A percentile compares a stretch with the other conserved stretches of the same genome.
phyloP scores from a whole-genome alignment of 352 stramenopile species.

The Saprolegnia diclina region DNA sequence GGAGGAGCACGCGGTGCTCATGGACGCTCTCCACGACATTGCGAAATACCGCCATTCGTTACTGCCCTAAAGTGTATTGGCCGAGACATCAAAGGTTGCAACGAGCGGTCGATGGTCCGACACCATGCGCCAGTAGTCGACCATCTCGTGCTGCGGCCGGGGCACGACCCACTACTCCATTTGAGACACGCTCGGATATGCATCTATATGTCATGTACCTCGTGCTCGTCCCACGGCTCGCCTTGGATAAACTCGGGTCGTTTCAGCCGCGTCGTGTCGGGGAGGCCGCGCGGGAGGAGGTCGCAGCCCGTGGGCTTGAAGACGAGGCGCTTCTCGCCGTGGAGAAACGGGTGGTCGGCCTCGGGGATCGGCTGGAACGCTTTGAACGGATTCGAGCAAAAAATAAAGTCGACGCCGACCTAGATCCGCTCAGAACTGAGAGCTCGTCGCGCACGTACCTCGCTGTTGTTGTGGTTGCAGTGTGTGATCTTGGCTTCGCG shows the following conservation, averaged over 20 bases:
- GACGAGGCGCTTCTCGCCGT: constrained; percentile 34
- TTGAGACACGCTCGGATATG: too few relatives aligned
- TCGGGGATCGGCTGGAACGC: background rate
- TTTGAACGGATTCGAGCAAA: constrained; percentile 30
- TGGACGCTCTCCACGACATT: constrained; percentile 37
- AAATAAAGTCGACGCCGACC: constrained; percentile 84
- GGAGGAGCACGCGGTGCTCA: constrained; percentile 39
- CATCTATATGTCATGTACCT: too few relatives aligned
- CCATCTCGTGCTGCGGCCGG: constrained; percentile 31
- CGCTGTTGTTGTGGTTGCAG: constrained; percentile 85
- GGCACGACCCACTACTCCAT: background rate
- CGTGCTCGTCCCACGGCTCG: constrained; percentile 19
- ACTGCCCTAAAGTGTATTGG: constrained; percentile 21
- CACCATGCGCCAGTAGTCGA: constrained; percentile 81
- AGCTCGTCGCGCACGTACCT: constrained; percentile 25
- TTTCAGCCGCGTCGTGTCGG: constrained; percentile 64
- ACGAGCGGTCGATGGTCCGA: constrained; percentile 39
- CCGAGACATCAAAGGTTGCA: constrained; percentile 26
- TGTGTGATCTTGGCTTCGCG: constrained; percentile 79
- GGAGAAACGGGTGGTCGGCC: background rate
- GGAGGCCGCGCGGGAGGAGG: constrained; percentile 53
- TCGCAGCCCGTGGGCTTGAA: constrained; percentile 52
- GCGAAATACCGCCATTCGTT: constrained; percentile 33
- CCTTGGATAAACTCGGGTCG: constrained; percentile 41
- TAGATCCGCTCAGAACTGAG: background rate